Evolutionary conservation across 371 early-diverging fungal genomes (phyloP).

Genomic region (Mortierella sp.): DNA sequence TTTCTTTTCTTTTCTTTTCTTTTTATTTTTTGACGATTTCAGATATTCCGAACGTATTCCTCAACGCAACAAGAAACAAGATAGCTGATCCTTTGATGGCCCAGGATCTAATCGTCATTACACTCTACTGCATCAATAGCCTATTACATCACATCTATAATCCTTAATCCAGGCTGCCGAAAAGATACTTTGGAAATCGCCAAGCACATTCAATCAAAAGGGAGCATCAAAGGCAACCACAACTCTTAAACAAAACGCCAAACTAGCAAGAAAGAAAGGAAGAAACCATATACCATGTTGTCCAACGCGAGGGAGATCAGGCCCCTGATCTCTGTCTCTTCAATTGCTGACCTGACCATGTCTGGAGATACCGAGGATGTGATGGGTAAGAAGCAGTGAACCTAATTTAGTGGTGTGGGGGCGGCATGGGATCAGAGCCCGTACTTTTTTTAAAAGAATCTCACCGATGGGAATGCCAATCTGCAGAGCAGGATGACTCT

Average conservation of each 20-base stretch:
- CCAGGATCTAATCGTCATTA: background rate
- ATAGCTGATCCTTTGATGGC: background rate
- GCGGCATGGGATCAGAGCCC: background rate
- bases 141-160: background rate
- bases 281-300: constrained; percentile 27
- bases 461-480: no score
- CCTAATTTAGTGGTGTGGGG: background rate
- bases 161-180: background rate
- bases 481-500: background rate
- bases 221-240: background rate
- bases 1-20: constrained; percentile 3
- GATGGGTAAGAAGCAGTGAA: constrained; percentile 39
- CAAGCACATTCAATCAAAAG: background rate
- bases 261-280: constrained; percentile 3
- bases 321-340: constrained; percentile 54
- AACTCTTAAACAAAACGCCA: background rate
- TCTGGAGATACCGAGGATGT: constrained; percentile 50
- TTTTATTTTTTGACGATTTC: background rate
- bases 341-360: constrained; percentile 51
- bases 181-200: no score
- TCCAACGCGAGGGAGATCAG: constrained; percentile 45
- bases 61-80: background rate
- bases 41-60: background rate
- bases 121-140: background rate
- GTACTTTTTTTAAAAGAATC: background rate